A percentile compares a stretch with the other conserved stretches of the same genome.
phyloP scores from a whole-genome alignment of 2,329 filamentous ascomycete genomes.

The Phoma sp. region DNA sequence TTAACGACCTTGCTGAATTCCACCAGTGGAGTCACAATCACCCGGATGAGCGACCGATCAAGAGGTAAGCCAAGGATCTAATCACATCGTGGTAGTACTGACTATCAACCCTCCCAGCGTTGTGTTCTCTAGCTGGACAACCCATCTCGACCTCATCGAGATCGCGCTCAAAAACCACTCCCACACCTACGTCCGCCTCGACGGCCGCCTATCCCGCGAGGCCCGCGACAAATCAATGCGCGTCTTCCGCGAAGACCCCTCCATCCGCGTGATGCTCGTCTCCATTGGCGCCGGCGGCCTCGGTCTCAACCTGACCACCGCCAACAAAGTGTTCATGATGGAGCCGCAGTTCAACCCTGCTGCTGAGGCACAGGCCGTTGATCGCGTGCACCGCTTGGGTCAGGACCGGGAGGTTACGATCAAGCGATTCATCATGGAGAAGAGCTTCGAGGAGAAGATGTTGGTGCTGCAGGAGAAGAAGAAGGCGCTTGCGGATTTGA shows the following conservation, averaged over 20 bases:
- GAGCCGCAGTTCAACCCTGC: conserved; percentile 98
- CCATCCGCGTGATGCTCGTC: conserved; percentile 81
- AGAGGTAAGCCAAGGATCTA: conserved; percentile 56
- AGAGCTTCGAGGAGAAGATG: conserved; percentile 95
- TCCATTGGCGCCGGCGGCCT: conserved; percentile 92
- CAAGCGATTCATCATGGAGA: conserved; percentile 85
- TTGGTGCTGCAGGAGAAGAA: conserved; percentile 89
- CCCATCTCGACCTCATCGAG: conserved; percentile 90
- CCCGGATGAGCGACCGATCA: conserved; percentile 75
- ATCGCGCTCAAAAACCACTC: conserved; percentile 72
- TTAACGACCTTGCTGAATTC: conserved; percentile 74
- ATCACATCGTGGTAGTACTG: not conserved
- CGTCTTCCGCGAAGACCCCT: conserved; percentile 73
- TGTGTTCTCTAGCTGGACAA: conserved; percentile 95
- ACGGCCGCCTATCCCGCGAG: conserved; percentile 82
- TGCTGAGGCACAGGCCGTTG: conserved; percentile 90
- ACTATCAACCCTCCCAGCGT: conserved; percentile 59
- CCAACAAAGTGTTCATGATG: conserved; percentile 92
- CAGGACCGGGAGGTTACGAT: conserved; percentile 90
- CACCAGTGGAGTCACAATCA: conserved; percentile 67
- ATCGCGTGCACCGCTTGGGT: conserved; percentile 71
- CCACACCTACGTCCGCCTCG: conserved; percentile 79
- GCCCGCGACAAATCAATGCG: conserved; percentile 79
- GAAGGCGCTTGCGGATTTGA: conserved; percentile 85
- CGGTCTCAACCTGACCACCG: conserved; percentile 87